Evolutionary conservation across 345 rosid species (phyloP).

Genomic region (Jatropha curcas): DNA sequence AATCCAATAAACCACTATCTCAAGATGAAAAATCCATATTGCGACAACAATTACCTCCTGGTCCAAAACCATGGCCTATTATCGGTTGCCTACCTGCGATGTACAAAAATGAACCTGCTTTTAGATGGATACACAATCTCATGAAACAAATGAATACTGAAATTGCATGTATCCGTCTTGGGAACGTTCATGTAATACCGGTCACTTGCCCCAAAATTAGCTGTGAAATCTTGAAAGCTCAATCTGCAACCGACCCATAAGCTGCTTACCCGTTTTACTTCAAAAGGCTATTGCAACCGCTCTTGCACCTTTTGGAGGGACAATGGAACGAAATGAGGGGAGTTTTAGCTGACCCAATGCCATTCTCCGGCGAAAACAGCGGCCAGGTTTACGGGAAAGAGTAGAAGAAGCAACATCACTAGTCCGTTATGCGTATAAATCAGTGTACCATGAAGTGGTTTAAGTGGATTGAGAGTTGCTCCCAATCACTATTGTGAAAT

Average conservation of each 20-base stretch:
- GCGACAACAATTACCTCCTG: slow-evolving; percentile 27
- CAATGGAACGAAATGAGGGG: slow-evolving; percentile 54
- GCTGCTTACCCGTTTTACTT: slow-evolving; percentile 20
- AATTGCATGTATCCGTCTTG: slow-evolving; percentile 47
- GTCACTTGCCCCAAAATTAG: slow-evolving; percentile 44
- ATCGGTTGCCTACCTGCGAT: slow-evolving; percentile 44
- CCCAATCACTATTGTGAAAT: slow-evolving; percentile 26
- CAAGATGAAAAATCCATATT: background rate
- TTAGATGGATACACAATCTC: slow-evolving; percentile 37
- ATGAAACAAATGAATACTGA: slow-evolving; percentile 39
- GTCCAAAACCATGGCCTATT: slow-evolving; percentile 46
- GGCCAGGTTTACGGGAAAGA: slow-evolving; percentile 17
- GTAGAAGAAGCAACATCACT: slow-evolving; percentile 52
- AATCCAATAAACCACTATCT: too few relatives aligned
- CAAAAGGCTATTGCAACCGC: slow-evolving; percentile 37
- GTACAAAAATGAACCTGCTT: slow-evolving; percentile 34
- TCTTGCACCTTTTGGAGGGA: slow-evolving; percentile 36
- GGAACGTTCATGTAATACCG: slow-evolving; percentile 37
- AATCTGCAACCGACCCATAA: slow-evolving; percentile 42
- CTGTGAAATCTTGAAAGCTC: slow-evolving; percentile 36
- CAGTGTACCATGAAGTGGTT: slow-evolving; percentile 5
- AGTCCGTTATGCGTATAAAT: slow-evolving; percentile 31
- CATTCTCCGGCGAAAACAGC: slow-evolving; percentile 22
- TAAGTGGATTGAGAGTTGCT: slow-evolving; percentile 17
- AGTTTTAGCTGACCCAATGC: slow-evolving; percentile 28